A percentile compares a stretch with the other conserved stretches of the same genome.
These are phyloP conservation scores for Tuber aestivum DNA, from an alignment of 495 filamentous ascomycete species.

Conservation along the genomic window DNA sequence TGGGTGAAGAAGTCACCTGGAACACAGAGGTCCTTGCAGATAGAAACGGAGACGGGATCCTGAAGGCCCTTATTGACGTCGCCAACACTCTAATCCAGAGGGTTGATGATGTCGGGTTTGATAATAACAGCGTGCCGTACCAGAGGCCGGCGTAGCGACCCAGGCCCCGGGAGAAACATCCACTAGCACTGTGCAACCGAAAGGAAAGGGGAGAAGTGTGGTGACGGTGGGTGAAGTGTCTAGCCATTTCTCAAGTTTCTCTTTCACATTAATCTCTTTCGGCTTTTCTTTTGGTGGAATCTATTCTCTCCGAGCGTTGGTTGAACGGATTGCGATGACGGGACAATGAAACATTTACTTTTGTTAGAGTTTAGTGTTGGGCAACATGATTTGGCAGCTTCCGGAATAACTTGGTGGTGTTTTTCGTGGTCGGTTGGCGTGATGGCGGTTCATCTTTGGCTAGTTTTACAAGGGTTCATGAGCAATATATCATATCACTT, in stretches of 20 bases:
- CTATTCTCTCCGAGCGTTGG: not conserved
- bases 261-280: not conserved
- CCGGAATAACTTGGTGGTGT: not conserved
- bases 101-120: constrained; percentile 35
- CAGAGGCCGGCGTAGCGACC: not conserved
- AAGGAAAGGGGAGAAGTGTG: not conserved
- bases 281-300: not conserved
- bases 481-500: not conserved
- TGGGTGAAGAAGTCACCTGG: constrained; percentile 35
- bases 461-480: not conserved
- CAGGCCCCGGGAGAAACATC: not conserved
- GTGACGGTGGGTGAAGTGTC: not conserved
- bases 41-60: constrained; percentile 13
- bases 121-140: constrained; percentile 22
- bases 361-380: not conserved
- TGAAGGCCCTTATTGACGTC: constrained; percentile 19
- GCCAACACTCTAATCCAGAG: constrained; percentile 22
- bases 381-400: not conserved
- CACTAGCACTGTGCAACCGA: too few relatives aligned
- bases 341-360: not conserved
- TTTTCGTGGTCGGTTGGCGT: not conserved
- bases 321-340: not conserved
- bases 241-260: not conserved
- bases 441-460: not conserved
- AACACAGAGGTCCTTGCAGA: constrained; percentile 25